Conservation (phyloP, 805 yeast genomes). For the Yarrowia sp. region DNA sequence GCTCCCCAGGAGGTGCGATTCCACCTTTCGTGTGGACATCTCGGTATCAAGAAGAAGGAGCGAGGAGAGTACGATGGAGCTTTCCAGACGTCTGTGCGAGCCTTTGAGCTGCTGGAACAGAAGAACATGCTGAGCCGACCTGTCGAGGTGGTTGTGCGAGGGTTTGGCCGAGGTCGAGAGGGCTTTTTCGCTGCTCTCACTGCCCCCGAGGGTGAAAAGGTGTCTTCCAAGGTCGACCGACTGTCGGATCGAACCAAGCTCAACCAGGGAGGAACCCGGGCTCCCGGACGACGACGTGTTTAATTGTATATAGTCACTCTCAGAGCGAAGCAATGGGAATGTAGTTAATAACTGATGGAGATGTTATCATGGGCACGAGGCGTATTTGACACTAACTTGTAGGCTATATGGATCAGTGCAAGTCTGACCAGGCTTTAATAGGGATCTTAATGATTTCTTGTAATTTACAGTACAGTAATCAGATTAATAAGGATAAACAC, state of each 20-base stretch:
- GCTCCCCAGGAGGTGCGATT: slow-evolving; percentile 73
- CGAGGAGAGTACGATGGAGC: slow-evolving; percentile 93
- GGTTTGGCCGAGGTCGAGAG: slow-evolving; percentile 85
- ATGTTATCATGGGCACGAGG: no score
- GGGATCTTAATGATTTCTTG: no score
- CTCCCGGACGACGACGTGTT: slow-evolving; percentile 67
- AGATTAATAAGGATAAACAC: no score
- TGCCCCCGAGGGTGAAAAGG: slow-evolving; percentile 79
- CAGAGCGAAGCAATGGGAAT: background rate
- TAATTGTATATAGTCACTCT: slow-evolving; percentile 30
- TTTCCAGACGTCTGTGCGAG: slow-evolving; percentile 73
- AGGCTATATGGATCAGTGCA: no score
- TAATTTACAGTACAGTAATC: no score
- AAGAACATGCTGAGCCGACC: slow-evolving; percentile 55
- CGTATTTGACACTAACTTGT: no score
- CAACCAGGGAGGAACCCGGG: slow-evolving; percentile 89
- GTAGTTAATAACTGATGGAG: no score
- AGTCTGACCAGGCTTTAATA: no score
- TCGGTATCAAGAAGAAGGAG: slow-evolving; percentile 86
- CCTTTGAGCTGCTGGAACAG: slow-evolving; percentile 71
- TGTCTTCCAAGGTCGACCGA: slow-evolving; percentile 66
- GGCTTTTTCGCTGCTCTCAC: slow-evolving; percentile 80
- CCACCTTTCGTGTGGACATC: slow-evolving; percentile 73
- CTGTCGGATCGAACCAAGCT: slow-evolving; percentile 76
- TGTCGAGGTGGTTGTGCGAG: slow-evolving; percentile 73